A percentile compares a stretch with the other conserved stretches of the same genome.
These are phyloP conservation scores for Malus sieversii DNA, from an alignment of 306 rosid genomes.

Conservation along the genomic window DNA sequence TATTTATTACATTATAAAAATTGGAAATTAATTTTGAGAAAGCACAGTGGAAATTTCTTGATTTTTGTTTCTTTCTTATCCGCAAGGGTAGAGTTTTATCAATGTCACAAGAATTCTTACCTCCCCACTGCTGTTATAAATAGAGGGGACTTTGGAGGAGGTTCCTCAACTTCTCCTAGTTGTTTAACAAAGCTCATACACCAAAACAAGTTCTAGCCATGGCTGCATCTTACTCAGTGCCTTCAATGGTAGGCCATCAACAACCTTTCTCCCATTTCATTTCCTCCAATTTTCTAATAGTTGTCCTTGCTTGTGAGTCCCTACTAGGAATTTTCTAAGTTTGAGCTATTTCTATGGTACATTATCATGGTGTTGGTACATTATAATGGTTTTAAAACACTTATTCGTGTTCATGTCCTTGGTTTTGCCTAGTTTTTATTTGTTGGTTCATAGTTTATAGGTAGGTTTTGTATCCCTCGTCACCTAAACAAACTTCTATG, in stretches of 20 bases:
- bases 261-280: background rate
- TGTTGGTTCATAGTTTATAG: background rate
- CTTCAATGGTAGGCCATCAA: conserved; percentile 54
- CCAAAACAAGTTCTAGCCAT: conserved; percentile 37
- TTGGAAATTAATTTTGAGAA: background rate
- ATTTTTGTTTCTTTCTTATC: conserved; percentile 46
- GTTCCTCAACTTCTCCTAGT: conserved; percentile 31
- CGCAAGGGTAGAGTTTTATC: conserved; percentile 13
- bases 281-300: background rate
- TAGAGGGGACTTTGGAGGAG: conserved; percentile 22
- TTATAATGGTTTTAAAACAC: background rate
- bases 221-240: conserved; percentile 78
- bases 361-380: background rate
- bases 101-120: conserved; percentile 9
- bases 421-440: background rate
- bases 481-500: background rate
- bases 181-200: background rate
- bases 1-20: conserved; percentile 8
- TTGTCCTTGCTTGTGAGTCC: background rate
- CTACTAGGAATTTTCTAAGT: background rate
- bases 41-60: conserved; percentile 20
- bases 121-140: conserved; percentile 36
- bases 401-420: background rate
- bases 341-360: background rate
- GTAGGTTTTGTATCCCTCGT: background rate